Evolutionary conservation across 305 asterid genomes (phyloP), one percentile per base, ranked within the genome.

Genomic region (Fraxinus xanthoxyloides): DNA sequence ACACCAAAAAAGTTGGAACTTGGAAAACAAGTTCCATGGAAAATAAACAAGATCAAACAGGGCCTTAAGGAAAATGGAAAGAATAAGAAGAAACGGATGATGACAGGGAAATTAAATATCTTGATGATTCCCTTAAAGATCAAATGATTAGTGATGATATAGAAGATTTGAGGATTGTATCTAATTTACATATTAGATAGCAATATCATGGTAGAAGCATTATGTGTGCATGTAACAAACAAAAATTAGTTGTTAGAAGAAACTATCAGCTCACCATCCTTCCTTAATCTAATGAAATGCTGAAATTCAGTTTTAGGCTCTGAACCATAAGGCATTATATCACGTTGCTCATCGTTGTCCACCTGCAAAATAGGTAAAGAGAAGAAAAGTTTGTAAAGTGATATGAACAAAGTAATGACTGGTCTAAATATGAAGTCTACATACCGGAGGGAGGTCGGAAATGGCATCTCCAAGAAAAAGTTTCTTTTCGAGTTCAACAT

Each of bases 361-460:
- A 95, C 96, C 99, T 95, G 78, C 28, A 12, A 36, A 7, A 7
- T 1, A 36, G 43, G 2, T 80, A 1, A 5, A 9, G 3, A 10
- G 19, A 51, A 21, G 77, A 5, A 15, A 67, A 28, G 38, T 67
- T 7, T 24, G 6, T 34, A 7, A 31, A n/a, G 17, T 3, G 6
- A 74, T 54, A 28, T 0, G 48, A 69, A 38, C 15, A 32, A 38
- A 24, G 26, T n/a, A 48, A 43, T 15, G 26, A 19, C 13, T 23
- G 26, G 40, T 72, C 23, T 38, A 67, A 23, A 72, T 0, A 67
- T 28, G 2, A 86, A 74, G 40, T 21, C 24, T 26, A 75, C 87
- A 54, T 86, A 88, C 98, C 13, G 5, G 76, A 28, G 98, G 99
- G 24, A 94, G 98, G 84, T 95, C 98, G 2, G 95, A 91, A 32